These are phyloP conservation scores for Quercus variabilis DNA, from an alignment of 306 rosid species.

Conservation along the genomic window DNA sequence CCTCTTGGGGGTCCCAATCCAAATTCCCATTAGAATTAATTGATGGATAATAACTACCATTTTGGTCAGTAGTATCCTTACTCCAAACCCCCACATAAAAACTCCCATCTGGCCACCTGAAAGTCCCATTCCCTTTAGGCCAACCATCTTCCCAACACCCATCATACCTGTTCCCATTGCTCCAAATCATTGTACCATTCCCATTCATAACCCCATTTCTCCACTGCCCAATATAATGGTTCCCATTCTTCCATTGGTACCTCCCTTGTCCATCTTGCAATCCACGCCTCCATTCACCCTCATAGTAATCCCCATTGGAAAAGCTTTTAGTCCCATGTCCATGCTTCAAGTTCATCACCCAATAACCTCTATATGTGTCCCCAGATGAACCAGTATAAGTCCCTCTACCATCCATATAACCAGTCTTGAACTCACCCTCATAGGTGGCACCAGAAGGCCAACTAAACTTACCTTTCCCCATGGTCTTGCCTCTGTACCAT, in stretches of 20 bases:
- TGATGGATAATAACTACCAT: constrained; percentile 60
- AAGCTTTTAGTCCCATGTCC: constrained; percentile 68
- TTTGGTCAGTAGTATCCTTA: constrained; percentile 49
- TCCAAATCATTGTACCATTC: constrained; percentile 70
- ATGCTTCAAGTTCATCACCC: constrained; percentile 79
- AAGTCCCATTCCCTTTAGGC: constrained; percentile 85
- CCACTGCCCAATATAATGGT: constrained; percentile 77
- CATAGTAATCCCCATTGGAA: constrained; percentile 79
- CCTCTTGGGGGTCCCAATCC: constrained; percentile 70
- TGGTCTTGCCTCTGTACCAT: constrained; percentile 62
- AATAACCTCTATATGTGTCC: constrained; percentile 68
- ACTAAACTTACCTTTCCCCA: constrained; percentile 78
- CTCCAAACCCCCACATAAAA: constrained; percentile 80
- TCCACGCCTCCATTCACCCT: constrained; percentile 90
- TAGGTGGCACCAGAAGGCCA: constrained; percentile 96
- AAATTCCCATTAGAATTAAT: constrained; percentile 20
- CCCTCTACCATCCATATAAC: constrained; percentile 79
- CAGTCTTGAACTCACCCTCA: constrained; percentile 76
- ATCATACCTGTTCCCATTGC: constrained; percentile 68
- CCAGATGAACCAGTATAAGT: constrained; percentile 70
- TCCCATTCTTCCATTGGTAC: constrained; percentile 84
- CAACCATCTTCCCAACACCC: constrained; percentile 82
- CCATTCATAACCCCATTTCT: constrained; percentile 63
- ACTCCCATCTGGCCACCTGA: constrained; percentile 64
- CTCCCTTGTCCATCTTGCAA: constrained; percentile 75